phyloP scores from a whole-genome alignment of 2,329 filamentous ascomycete species.

The Hortaea sp. region DNA sequence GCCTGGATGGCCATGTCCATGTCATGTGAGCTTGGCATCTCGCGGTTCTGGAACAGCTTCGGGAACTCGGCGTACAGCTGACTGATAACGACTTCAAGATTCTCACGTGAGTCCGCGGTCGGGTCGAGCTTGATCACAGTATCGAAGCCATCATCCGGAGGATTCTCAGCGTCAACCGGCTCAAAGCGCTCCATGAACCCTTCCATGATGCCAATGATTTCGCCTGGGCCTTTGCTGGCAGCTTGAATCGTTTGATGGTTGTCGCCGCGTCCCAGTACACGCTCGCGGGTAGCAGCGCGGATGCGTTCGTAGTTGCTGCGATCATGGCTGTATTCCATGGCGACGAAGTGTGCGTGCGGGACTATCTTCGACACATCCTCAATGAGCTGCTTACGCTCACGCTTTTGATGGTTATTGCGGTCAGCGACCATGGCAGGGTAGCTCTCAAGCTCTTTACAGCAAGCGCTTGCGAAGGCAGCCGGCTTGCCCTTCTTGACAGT shows the following conservation, averaged over 20 bases:
- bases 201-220: constrained; percentile 88
- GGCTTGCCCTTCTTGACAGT: constrained; percentile 64
- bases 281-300: constrained; percentile 61
- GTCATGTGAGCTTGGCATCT: constrained; percentile 60
- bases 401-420: constrained; percentile 83
- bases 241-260: constrained; percentile 98
- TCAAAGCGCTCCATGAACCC: constrained; percentile 84
- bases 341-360: constrained; percentile 61
- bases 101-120: constrained; percentile 63
- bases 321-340: constrained; percentile 80
- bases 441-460: constrained; percentile 54
- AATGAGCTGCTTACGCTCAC: constrained; percentile 81
- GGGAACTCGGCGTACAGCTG: constrained; percentile 70
- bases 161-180: constrained; percentile 52
- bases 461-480: constrained; percentile 62
- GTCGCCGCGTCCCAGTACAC: constrained; percentile 77
- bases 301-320: constrained; percentile 57
- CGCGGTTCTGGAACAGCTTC: constrained; percentile 50
- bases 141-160: constrained; percentile 78
- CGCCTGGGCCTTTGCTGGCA: constrained; percentile 55
- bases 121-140: constrained; percentile 77
- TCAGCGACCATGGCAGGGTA: constrained; percentile 76
- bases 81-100: constrained; percentile 69
- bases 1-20: constrained; percentile 70
- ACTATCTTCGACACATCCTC: constrained; percentile 59